Percentiles rank a stretch among this genome's conserved stretches.
phyloP scores from a whole-genome alignment of 805 yeast genomes.

The Saturnispora dispora region DNA sequence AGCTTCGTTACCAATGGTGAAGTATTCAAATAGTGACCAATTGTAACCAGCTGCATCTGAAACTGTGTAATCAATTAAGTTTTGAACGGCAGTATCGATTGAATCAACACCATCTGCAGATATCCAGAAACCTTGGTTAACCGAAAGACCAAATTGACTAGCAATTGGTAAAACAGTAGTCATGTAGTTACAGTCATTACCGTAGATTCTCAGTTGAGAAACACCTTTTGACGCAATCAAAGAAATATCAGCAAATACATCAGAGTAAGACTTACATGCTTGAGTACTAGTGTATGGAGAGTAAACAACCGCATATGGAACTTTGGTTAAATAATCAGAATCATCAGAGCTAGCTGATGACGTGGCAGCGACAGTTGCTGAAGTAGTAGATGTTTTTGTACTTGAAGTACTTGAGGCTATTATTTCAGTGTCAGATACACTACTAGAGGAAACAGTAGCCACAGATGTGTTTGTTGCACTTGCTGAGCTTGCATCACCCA shows the following conservation, averaged over 20 bases:
- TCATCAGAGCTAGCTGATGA: conserved; percentile 26
- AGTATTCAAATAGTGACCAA: conserved; percentile 68
- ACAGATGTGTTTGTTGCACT: conserved; percentile 15
- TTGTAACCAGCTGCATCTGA: conserved; percentile 34
- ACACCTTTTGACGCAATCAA: conserved; percentile 55
- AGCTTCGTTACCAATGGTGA: conserved; percentile 89
- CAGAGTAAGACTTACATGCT: conserved; percentile 50
- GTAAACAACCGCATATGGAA: conserved; percentile 58
- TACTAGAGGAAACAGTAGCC: conserved; percentile 10
- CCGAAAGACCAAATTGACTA: conserved; percentile 48
- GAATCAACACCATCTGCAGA: conserved; percentile 54
- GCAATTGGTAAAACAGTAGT: conserved; percentile 57
- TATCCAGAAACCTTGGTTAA: conserved; percentile 88
- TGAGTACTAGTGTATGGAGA: conserved; percentile 69
- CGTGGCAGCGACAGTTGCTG: conserved; percentile 22
- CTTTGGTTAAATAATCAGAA: conserved; percentile 21
- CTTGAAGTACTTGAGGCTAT: conserved; percentile 13
- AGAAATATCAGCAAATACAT: conserved; percentile 51
- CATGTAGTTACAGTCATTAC: conserved; percentile 75
- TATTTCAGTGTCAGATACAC: conserved; percentile 9
- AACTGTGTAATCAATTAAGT: conserved; percentile 38
- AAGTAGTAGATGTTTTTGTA: conserved; percentile 9
- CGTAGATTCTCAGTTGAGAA: conserved; percentile 63
- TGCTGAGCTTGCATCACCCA: not conserved
- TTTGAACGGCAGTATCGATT: conserved; percentile 49